Base-by-base conservation (phyloP, 2,329 filamentous ascomycete genomes). In the Acephala macrosclerotiorum region DNA sequence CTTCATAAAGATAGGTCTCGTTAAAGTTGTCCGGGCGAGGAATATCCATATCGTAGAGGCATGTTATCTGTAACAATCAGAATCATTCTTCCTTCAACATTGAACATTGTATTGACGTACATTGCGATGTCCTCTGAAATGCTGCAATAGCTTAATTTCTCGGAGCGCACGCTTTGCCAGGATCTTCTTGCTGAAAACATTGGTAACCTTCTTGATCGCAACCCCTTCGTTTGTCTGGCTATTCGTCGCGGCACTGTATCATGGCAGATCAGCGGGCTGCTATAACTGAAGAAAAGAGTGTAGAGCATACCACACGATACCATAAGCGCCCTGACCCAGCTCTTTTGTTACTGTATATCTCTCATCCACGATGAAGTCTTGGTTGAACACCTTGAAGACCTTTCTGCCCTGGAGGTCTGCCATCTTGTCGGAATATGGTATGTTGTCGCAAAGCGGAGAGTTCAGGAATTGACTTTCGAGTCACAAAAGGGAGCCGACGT, bases 121-220 rank as follows among this genome's bases (percentile, higher is more conserved):
- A 79, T 95, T 95, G 76, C 92, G 90, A 77, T 95, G 92, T 61
- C 92, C 92, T 75, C 96, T 88, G 83, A 99, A 99, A 81, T 99
- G 96, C 83, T 98, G 95, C 71, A 99, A 86, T 73, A 99, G 87
- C 87, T 98, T 99, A 82, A 99, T 98, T 83, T 99, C 96, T 80
- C 96, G 90, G 84, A 99, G 82, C 58, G 96, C 96, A 77, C 96
- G 92, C 89, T 99, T 99, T 75, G 96, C 96, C 72, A 99, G 87
- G 74, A 99, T 99, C 89, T 98, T 98, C 84, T 99, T 99, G 87
- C 94, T 97, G 82, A 99, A 99, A 75, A 99, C 95, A 91, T 99
- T 99, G 84, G 96, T 99, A 79, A 99, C 93, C 83, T 99, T 99
- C 83, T 99, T 99, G 85, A 99, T 96, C 75, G 96, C 96, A 69